Evolutionary conservation across 306 rosid genomes (phyloP), one percentile per base, ranked within the genome.

Genomic region (Glycine tomentella): DNA sequence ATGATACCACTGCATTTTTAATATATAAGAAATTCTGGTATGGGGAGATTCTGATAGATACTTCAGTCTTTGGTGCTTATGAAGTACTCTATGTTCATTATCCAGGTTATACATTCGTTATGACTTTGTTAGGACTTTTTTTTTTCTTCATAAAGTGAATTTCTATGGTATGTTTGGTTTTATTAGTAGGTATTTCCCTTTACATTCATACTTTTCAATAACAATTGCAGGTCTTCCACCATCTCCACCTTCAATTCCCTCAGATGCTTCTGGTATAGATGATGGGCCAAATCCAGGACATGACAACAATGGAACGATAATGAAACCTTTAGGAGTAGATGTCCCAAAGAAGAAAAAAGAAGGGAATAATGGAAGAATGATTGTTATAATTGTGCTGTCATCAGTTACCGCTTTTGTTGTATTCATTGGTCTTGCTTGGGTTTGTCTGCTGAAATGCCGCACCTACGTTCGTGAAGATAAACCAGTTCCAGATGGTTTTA

Each of bases 291-390:
- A 87, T 83, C 74, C 77, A 1, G 88, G 91, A 42, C 81, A 25
- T 70, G 85, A 48, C 71, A 89, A 84, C 80, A 76, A 85, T 75
- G 99, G 97, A 81, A 64, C 69, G 55, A 66, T 78, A 56, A 79
- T 91, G 82, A 95, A 95, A 84, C 99, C 99, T 45, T 70, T 95
- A 82, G 97, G 96, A 86, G 98, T 91, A 71, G 92, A 88, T 52
- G 84, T 95, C 77, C 83, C 93, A 10, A 89, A 90, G 84, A 90
- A 83, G 71, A 84, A 76, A 38, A 90, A 83, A n/a, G 81, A 81
- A 63, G 90, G 92, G 38, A 83, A 80, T 52, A 79, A 87, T 15
- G 80, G 86, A 79, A 84, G 81, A 86, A 77, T 87, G 87, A 79
- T 85, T 75, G 77, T 84, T 49, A 87, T 89, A 49, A 88, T 93